Evolutionary conservation across 2,329 filamentous ascomycete genomes (phyloP).

Genomic region (Botrytis squamosa): DNA sequence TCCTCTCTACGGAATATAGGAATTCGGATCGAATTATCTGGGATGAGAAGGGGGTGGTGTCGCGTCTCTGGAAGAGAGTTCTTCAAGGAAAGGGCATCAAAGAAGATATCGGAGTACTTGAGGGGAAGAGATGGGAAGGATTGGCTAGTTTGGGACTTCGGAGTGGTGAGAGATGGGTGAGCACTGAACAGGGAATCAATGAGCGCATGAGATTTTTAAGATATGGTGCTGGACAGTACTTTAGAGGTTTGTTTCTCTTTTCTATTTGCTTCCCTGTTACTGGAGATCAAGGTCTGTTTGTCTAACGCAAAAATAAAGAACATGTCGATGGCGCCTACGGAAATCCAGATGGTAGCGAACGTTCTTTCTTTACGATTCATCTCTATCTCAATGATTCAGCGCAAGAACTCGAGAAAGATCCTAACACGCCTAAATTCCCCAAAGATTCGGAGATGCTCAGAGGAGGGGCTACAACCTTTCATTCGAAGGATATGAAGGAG

Average conservation of each 20-base stretch:
- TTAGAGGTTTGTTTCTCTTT: constrained; percentile 45
- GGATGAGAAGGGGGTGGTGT: constrained; percentile 62
- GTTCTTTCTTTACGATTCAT: constrained; percentile 53
- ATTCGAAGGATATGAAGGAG: constrained; percentile 45
- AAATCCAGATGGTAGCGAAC: constrained; percentile 27
- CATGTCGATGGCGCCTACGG: constrained; percentile 51
- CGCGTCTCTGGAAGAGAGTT: constrained; percentile 62
- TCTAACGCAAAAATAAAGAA: background rate
- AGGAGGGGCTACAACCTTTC: constrained; percentile 54
- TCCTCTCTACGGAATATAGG: constrained; percentile 55
- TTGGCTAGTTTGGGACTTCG: constrained; percentile 40
- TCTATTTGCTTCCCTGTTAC: no score
- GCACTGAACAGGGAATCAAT: constrained; percentile 53
- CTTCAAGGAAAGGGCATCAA: constrained; percentile 45
- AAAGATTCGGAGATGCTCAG: constrained; percentile 5
- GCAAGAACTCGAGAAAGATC: constrained; percentile 41
- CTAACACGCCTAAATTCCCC: background rate
- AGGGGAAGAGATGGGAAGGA: constrained; percentile 32
- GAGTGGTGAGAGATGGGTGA: constrained; percentile 28
- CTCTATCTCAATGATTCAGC: constrained; percentile 54
- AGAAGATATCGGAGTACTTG: constrained; percentile 43
- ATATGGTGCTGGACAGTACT: constrained; percentile 71
- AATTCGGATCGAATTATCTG: constrained; percentile 77
- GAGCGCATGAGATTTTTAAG: constrained; percentile 73
- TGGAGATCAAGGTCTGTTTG: no score